These are phyloP conservation scores for Exophiala sp. DNA, from an alignment of 2,329 filamentous ascomycete genomes.

Conservation along the genomic window DNA sequence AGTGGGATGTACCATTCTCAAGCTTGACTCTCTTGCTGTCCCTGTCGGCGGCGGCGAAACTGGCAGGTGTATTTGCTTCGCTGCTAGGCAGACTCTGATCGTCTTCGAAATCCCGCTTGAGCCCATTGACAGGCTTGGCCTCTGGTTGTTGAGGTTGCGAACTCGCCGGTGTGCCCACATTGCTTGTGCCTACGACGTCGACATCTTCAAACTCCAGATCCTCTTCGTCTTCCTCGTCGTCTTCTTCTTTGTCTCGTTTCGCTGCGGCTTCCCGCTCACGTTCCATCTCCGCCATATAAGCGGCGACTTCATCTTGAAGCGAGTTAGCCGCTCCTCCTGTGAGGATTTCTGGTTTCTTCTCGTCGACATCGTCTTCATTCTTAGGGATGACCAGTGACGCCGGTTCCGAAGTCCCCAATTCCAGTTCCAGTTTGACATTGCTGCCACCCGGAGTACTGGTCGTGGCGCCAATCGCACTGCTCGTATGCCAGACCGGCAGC, in stretches of 20 bases:
- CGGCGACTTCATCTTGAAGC: slow-evolving; percentile 19
- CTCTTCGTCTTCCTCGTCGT: slow-evolving; percentile 26
- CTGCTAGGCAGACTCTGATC: slow-evolving; percentile 16
- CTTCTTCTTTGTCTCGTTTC: slow-evolving; percentile 20
- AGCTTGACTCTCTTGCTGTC: slow-evolving; percentile 25
- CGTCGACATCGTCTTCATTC: slow-evolving; percentile 24
- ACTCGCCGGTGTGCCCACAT: slow-evolving; percentile 20
- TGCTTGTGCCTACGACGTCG: slow-evolving; percentile 14
- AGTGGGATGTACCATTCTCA: slow-evolving; percentile 11
- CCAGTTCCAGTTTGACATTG: slow-evolving; percentile 12
- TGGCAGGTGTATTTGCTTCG: slow-evolving; percentile 23
- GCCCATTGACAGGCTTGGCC: slow-evolving; percentile 13
- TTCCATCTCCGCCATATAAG: slow-evolving; percentile 25
- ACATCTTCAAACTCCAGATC: slow-evolving; percentile 29
- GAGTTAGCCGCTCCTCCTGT: neutral
- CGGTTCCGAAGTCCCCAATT: neutral
- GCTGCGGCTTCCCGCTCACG: slow-evolving; percentile 21
- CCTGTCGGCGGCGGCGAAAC: neutral
- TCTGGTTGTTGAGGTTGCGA: neutral
- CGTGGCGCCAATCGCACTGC: slow-evolving; percentile 22
- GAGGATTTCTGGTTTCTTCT: slow-evolving; percentile 19
- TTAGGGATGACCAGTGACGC: slow-evolving; percentile 4
- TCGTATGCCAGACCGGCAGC: slow-evolving; percentile 49
- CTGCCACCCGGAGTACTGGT: slow-evolving; percentile 2
- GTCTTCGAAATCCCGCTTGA: slow-evolving; percentile 26